A percentile compares a stretch with the other conserved stretches of the same genome.
phyloP scores from a whole-genome alignment of 345 rosid genomes.

The Eucalyptus leucophloia region DNA sequence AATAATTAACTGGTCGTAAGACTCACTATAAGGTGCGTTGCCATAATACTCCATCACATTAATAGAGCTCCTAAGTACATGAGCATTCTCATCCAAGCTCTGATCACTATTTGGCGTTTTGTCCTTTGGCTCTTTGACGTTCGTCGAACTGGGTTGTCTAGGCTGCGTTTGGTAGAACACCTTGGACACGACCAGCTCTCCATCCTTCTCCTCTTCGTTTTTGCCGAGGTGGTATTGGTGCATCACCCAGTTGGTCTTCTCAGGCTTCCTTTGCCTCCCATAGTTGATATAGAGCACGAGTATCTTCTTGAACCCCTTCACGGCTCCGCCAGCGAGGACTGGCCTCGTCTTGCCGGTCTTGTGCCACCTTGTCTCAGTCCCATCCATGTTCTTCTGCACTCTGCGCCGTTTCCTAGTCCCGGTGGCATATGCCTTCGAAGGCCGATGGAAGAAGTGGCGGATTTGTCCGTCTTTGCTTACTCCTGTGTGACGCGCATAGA shows the following conservation, averaged over 20 bases:
- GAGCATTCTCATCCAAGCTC: background rate
- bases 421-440: slow-evolving; percentile 90
- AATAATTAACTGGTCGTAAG: background rate
- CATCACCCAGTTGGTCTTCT: slow-evolving; percentile 95
- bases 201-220: slow-evolving; percentile 80
- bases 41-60: background rate
- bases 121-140: background rate
- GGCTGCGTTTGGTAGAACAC: slow-evolving; percentile 97
- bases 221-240: slow-evolving; percentile 89
- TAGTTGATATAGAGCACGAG: slow-evolving; percentile 83
- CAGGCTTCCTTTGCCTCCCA: slow-evolving; percentile 79
- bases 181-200: slow-evolving; percentile 73
- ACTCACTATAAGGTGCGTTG: background rate
- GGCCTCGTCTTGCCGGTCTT: slow-evolving; percentile 93
- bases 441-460: slow-evolving; percentile 87
- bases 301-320: slow-evolving; percentile 80
- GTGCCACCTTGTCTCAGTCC: slow-evolving; percentile 90
- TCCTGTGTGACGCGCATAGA: slow-evolving; percentile 25
- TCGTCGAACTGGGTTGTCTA: slow-evolving; percentile 39
- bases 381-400: slow-evolving; percentile 59
- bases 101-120: background rate
- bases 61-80: background rate
- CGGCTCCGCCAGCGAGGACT: slow-evolving; percentile 21
- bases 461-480: slow-evolving; percentile 80
- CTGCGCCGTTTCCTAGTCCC: slow-evolving; percentile 85